Percentiles rank a stretch among this genome's conserved stretches.
These are phyloP conservation scores for Climacium dendroides DNA, from an alignment of 225 moss, liverwort and hornwort species.

Conservation along the genomic window DNA sequence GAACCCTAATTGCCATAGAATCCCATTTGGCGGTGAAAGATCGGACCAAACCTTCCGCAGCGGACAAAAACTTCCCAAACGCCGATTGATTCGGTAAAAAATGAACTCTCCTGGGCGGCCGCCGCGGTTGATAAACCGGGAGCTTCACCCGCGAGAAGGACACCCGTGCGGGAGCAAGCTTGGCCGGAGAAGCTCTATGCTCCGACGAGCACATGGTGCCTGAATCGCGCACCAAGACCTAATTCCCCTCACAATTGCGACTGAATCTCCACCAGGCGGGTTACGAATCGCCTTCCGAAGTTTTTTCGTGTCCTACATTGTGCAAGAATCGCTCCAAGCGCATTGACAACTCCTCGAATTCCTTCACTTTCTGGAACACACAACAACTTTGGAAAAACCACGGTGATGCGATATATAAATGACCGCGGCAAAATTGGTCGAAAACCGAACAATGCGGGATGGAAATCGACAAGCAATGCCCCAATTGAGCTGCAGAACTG, in stretches of 20 bases:
- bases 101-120: background rate
- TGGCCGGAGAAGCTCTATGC: background rate
- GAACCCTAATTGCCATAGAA: constrained; percentile 34
- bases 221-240: background rate
- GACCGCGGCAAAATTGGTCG: background rate
- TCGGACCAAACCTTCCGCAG: constrained; percentile 52
- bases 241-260: background rate
- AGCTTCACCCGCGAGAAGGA: constrained; percentile 80
- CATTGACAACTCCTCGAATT: background rate
- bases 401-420: background rate
- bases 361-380: background rate
- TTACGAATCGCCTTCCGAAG: background rate
- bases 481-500: background rate
- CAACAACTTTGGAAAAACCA: background rate
- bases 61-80: constrained; percentile 38
- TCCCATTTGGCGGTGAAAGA: constrained; percentile 51
- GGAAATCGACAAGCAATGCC: background rate
- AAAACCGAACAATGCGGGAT: background rate
- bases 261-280: background rate
- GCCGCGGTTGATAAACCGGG: constrained; percentile 5
- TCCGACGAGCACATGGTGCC: constrained; percentile 37
- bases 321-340: background rate
- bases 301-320: background rate
- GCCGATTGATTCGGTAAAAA: constrained; percentile 1
- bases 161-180: constrained; percentile 49